A percentile compares a stretch with the other conserved stretches of the same genome.
Evolutionary conservation across 1,139 yeast genomes (phyloP).

Genomic region (Candida sanyaensis): DNA sequence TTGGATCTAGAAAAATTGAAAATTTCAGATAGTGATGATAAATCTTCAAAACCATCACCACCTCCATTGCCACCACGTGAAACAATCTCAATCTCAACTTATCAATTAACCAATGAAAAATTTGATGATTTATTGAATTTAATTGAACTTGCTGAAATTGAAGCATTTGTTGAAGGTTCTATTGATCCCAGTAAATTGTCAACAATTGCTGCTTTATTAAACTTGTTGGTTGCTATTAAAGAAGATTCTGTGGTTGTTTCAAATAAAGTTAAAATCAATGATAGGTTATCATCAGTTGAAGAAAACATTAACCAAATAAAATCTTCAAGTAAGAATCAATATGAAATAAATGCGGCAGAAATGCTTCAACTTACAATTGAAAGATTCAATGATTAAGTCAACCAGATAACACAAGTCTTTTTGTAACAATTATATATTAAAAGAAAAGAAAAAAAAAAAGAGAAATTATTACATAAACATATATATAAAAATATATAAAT

Average conservation of each 20-base stretch:
- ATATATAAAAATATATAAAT: background rate
- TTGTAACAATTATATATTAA: too few species aligned
- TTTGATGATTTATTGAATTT: slow-evolving; percentile 40
- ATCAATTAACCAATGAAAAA: slow-evolving; percentile 39
- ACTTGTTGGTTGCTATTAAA: slow-evolving; percentile 51
- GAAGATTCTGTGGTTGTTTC: slow-evolving; percentile 20
- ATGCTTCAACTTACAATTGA: slow-evolving; percentile 44
- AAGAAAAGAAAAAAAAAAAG: too few species aligned
- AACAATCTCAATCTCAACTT: slow-evolving; percentile 24
- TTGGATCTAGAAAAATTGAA: slow-evolving; percentile 9
- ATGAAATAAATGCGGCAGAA: slow-evolving; percentile 37
- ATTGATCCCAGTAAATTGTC: slow-evolving; percentile 36
- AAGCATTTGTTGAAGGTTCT: slow-evolving; percentile 26
- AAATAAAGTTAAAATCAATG: slow-evolving; percentile 22
- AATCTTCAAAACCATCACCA: slow-evolving; percentile 5
- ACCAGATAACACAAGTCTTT: too few species aligned
- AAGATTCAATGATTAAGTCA: slow-evolving; percentile 22
- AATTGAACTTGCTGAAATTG: slow-evolving; percentile 32
- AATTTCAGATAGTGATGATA: background rate
- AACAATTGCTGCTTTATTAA: slow-evolving; percentile 54
- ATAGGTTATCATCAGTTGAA: slow-evolving; percentile 15
- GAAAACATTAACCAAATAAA: slow-evolving; percentile 14
- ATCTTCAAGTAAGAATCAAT: slow-evolving; percentile 17
- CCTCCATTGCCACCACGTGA: slow-evolving; percentile 23
- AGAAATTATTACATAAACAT: slow-evolving; percentile 2